Percentiles rank a stretch among this genome's conserved stretches.
Evolutionary conservation across 768 basidiomycete genomes (phyloP).

Genomic region (Suillus lakei): DNA sequence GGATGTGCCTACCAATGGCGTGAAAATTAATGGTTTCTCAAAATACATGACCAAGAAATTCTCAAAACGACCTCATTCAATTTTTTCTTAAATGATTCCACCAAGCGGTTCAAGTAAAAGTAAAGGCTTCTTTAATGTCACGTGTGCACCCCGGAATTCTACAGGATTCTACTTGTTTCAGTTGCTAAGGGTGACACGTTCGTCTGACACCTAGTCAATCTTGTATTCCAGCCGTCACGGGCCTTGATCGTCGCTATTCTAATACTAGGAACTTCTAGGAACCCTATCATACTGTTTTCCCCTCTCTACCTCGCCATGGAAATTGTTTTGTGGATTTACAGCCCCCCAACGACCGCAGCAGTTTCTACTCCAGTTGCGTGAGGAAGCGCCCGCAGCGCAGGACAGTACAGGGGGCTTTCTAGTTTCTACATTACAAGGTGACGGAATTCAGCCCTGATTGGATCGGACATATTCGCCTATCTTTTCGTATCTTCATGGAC

Average conservation of each 20-base stretch:
- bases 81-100: not conserved
- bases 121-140: not conserved
- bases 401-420: not conserved
- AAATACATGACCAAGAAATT: not conserved
- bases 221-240: not conserved
- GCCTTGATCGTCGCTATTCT: not conserved
- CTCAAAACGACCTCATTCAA: not conserved
- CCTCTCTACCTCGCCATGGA: not conserved
- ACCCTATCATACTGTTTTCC: not conserved
- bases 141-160: not conserved
- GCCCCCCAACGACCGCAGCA: not conserved
- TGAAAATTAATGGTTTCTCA: slow-evolving; percentile 52
- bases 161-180: not conserved
- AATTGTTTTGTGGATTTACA: not conserved
- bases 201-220: not conserved
- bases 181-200: slow-evolving; percentile 4
- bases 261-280: not conserved
- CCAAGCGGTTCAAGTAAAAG: not conserved
- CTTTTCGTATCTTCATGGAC: slow-evolving; percentile 6
- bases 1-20: slow-evolving; percentile 71
- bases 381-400: not conserved
- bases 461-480: slow-evolving; percentile 2
- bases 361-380: not conserved
- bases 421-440: not conserved
- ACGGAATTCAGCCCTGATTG: not conserved